A percentile compares a stretch with the other conserved stretches of the same genome.
Conservation (phyloP, 192 early-diverging fungal genomes). For the Backusella australiensis region DNA sequence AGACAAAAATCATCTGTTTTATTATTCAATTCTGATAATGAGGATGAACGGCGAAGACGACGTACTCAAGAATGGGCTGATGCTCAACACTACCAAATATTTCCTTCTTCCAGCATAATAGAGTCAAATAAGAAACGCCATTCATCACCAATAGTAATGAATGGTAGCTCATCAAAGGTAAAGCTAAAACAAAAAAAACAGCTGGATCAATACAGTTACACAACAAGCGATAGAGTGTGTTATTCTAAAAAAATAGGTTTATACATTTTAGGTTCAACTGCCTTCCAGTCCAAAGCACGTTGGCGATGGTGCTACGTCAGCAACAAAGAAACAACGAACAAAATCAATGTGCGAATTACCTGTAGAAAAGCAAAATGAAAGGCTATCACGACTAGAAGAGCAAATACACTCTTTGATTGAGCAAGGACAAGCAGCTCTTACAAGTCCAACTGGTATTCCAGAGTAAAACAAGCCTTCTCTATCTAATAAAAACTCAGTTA, state of each 20-base stretch:
- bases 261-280: slow-evolving; percentile 16
- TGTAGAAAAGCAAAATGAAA: slow-evolving; percentile 11
- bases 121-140: background rate
- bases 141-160: background rate
- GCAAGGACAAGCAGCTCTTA: slow-evolving; percentile 18
- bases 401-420: slow-evolving; percentile 12
- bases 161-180: background rate
- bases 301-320: background rate
- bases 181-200: slow-evolving; percentile 1
- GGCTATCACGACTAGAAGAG: slow-evolving; percentile 12
- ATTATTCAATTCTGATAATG: background rate
- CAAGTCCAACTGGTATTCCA: slow-evolving; percentile 2
- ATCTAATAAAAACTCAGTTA: background rate
- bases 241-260: background rate
- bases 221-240: background rate
- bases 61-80: slow-evolving; percentile 20
- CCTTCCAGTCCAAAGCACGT: background rate
- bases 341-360: slow-evolving; percentile 1
- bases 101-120: background rate
- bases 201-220: background rate
- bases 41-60: slow-evolving; percentile 5
- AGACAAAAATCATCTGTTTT: background rate
- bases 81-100: background rate
- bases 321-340: slow-evolving; percentile 3
- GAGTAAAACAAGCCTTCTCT: background rate